phyloP scores from a whole-genome alignment of 2,329 filamentous ascomycete genomes.

The Aspergillus uvarum region DNA sequence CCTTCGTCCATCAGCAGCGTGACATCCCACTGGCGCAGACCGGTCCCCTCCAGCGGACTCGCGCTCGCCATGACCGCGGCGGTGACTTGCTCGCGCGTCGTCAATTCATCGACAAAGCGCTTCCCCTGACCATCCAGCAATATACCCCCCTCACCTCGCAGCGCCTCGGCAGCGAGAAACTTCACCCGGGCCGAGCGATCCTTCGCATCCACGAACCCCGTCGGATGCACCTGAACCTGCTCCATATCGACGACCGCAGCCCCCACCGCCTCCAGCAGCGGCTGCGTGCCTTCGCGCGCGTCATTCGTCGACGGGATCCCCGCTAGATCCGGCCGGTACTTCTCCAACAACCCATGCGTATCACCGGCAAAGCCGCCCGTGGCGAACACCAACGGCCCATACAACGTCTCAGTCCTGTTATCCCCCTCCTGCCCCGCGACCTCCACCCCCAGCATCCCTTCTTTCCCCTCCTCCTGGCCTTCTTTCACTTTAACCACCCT shows the following conservation, averaged over 20 bases:
- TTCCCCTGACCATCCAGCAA: slow-evolving; percentile 48
- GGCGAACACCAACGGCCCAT: slow-evolving; percentile 60
- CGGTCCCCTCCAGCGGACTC: slow-evolving; percentile 13
- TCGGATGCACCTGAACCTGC: slow-evolving; percentile 63
- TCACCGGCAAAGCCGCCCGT: slow-evolving; percentile 65
- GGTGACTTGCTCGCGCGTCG: slow-evolving; percentile 59
- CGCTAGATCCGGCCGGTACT: slow-evolving; percentile 59
- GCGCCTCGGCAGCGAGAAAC: slow-evolving; percentile 63
- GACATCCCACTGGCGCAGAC: slow-evolving; percentile 58
- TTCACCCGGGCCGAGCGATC: slow-evolving; percentile 52
- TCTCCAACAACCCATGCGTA: slow-evolving; percentile 55
- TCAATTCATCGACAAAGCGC: slow-evolving; percentile 63
- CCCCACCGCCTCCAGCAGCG: slow-evolving; percentile 41
- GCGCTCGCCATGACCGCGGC: slow-evolving; percentile 49
- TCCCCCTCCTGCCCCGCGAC: slow-evolving; percentile 43
- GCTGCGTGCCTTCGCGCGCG: slow-evolving; percentile 55
- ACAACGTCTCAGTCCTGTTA: slow-evolving; percentile 34
- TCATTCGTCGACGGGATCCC: slow-evolving; percentile 65
- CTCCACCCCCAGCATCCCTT: slow-evolving; percentile 53
- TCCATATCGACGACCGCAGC: slow-evolving; percentile 49
- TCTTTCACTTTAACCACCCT: slow-evolving; percentile 43
- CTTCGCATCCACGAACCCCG: slow-evolving; percentile 60
- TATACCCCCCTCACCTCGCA: slow-evolving; percentile 63
- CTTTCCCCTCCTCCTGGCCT: slow-evolving; percentile 19
- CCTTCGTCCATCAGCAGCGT: slow-evolving; percentile 61